These are phyloP conservation scores for Wickerhamiella lipophila DNA, from an alignment of 805 yeast species.

Conservation along the genomic window DNA sequence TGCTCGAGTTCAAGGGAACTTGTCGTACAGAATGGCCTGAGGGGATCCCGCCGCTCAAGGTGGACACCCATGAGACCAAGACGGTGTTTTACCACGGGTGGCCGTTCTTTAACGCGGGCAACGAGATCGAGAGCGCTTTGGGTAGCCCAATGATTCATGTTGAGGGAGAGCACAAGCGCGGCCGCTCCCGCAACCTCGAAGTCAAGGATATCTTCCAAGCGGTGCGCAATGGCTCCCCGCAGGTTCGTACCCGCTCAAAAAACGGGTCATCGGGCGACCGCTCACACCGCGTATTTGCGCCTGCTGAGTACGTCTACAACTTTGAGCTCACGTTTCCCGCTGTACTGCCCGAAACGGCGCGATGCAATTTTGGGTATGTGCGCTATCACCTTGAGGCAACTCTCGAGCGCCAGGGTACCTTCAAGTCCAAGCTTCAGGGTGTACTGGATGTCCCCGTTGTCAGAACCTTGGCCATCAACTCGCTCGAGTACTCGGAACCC, in stretches of 20 bases:
- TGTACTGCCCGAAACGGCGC: slow-evolving; percentile 66
- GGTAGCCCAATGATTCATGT: slow-evolving; percentile 10
- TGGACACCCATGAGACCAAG: slow-evolving; percentile 49
- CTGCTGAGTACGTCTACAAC: slow-evolving; percentile 87
- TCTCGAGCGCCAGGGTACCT: slow-evolving; percentile 70
- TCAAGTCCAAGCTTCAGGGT: slow-evolving; percentile 63
- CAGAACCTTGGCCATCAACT: slow-evolving; percentile 63
- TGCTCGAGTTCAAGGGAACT: slow-evolving; percentile 50
- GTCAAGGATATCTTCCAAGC: slow-evolving; percentile 10
- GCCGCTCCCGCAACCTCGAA: slow-evolving; percentile 8
- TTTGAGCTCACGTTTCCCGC: slow-evolving; percentile 83
- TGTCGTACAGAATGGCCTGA: slow-evolving; percentile 94
- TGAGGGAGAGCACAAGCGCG: slow-evolving; percentile 1
- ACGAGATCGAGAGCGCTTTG: slow-evolving; percentile 19
- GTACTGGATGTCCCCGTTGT: slow-evolving; percentile 51
- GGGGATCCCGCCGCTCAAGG: slow-evolving; percentile 85
- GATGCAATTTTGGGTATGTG: slow-evolving; percentile 72
- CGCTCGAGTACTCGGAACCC: slow-evolving; percentile 84
- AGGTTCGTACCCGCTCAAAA: slow-evolving; percentile 7
- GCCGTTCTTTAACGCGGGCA: slow-evolving; percentile 57
- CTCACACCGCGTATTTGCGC: slow-evolving; percentile 44
- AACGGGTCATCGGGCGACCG: slow-evolving; percentile 15
- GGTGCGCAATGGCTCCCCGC: slow-evolving; percentile 7
- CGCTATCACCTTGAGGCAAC: slow-evolving; percentile 54
- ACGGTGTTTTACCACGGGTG: slow-evolving; percentile 70